These are phyloP conservation scores for Spergularia azorica DNA, from an alignment of 179 eudicot species.

Conservation along the genomic window DNA sequence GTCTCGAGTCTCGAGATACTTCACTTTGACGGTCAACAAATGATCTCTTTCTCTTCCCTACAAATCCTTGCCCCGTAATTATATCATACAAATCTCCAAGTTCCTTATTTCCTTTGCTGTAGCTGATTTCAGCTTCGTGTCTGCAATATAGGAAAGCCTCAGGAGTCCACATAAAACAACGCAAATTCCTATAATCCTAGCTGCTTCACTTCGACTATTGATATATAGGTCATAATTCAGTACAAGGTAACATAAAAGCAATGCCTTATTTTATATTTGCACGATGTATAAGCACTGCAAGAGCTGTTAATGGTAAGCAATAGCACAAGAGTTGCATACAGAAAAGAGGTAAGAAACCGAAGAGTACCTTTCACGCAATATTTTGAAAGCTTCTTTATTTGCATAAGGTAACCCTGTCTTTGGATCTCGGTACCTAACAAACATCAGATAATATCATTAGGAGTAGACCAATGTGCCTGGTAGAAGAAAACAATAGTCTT, in stretches of 20 bases:
- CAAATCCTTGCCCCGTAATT: conserved; percentile 62
- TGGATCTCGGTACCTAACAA: conserved; percentile 85
- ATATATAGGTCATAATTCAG: too few species aligned
- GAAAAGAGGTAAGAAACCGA: background rate
- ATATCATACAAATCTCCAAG: conserved; percentile 55
- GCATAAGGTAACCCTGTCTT: conserved; percentile 94
- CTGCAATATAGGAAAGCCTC: conserved; percentile 48
- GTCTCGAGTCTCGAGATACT: conserved; percentile 42
- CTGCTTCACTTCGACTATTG: background rate
- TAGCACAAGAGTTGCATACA: background rate
- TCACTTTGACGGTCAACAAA: conserved; percentile 32
- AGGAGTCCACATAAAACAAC: too few species aligned
- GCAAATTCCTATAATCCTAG: too few species aligned
- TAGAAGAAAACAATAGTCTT: background rate
- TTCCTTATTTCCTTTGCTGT: conserved; percentile 31
- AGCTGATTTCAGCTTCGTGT: conserved; percentile 45
- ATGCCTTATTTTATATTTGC: too few species aligned
- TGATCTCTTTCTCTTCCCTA: conserved; percentile 64
- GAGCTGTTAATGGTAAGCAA: background rate
- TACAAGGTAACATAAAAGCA: too few species aligned
- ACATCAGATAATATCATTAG: conserved; percentile 1
- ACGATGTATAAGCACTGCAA: too few species aligned
- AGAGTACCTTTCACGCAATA: conserved; percentile 71
- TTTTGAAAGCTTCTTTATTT: conserved; percentile 86
- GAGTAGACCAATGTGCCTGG: background rate